These are phyloP conservation scores for Zymoseptoria ardabiliae DNA, from an alignment of 2,329 filamentous ascomycete species.

Conservation along the genomic window DNA sequence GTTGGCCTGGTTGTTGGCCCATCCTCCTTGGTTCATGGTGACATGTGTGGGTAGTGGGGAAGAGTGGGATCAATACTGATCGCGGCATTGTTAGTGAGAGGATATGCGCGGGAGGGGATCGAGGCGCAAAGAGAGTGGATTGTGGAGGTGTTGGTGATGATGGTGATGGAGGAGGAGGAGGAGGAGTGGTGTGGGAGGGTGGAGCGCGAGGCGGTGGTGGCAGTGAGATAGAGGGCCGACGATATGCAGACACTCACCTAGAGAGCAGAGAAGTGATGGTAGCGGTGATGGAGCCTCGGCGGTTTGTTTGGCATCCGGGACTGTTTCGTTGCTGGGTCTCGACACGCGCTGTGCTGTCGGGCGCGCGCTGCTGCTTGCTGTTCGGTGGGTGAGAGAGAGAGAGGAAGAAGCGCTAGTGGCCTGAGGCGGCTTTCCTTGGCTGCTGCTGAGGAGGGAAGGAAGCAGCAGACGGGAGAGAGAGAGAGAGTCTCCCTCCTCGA, in stretches of 20 bases:
- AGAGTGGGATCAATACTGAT: neutral
- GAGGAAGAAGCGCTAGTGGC: neutral
- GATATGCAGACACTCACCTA: neutral
- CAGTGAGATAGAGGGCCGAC: neutral
- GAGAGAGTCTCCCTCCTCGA: neutral
- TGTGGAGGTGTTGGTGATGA: neutral
- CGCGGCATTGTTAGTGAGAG: slow-evolving; percentile 5
- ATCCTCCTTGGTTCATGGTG: slow-evolving; percentile 20
- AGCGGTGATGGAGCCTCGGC: neutral
- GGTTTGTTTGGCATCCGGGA: neutral
- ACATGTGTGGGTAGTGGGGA: slow-evolving; percentile 2
- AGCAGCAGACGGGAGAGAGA: too few species aligned
- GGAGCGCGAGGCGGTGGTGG: neutral
- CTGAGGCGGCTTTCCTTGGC: neutral
- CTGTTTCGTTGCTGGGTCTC: neutral
- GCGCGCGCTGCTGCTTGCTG: neutral
- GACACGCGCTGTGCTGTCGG: neutral
- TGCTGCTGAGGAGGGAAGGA: neutral
- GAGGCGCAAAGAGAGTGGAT: neutral
- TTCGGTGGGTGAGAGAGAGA: neutral
- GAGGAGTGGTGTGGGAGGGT: neutral
- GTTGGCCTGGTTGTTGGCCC: slow-evolving; percentile 16
- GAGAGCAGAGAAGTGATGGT: neutral
- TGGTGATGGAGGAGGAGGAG: neutral
- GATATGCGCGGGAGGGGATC: neutral